Percentiles rank a stretch among this genome's conserved stretches.
These are phyloP conservation scores for Tolypocladium nubicola DNA, from an alignment of 2,329 filamentous ascomycete genomes.

Conservation along the genomic window DNA sequence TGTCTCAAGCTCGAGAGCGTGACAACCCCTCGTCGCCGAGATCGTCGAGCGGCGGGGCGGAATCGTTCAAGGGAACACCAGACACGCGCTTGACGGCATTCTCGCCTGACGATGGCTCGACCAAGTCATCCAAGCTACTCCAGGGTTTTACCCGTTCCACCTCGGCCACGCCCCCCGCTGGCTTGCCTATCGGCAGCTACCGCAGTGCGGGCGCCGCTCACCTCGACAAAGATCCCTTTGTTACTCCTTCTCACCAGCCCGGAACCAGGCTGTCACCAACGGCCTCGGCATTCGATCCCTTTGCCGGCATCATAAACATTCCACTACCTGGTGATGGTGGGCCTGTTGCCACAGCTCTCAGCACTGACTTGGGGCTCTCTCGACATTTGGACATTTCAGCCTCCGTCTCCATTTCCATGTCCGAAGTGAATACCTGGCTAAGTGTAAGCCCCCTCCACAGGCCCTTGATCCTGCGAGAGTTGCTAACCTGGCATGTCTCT, in stretches of 20 bases:
- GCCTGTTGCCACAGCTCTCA: slow-evolving; percentile 26
- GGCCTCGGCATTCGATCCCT: slow-evolving; percentile 50
- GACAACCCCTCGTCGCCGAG: slow-evolving; percentile 39
- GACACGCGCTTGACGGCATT: slow-evolving; percentile 54
- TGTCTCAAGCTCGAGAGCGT: slow-evolving; percentile 24
- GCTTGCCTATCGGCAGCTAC: slow-evolving; percentile 14
- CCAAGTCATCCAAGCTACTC: slow-evolving; percentile 29
- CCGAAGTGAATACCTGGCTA: slow-evolving; percentile 33
- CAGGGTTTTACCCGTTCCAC: slow-evolving; percentile 19
- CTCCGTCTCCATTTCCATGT: slow-evolving; percentile 14
- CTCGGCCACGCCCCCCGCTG: slow-evolving; percentile 17
- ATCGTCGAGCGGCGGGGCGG: slow-evolving; percentile 39
- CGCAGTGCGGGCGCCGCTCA: slow-evolving; percentile 9
- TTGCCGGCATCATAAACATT: slow-evolving; percentile 6
- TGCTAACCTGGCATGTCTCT: slow-evolving; percentile 4
- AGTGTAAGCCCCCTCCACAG: slow-evolving; percentile 23
- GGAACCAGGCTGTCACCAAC: slow-evolving; percentile 49
- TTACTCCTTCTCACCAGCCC: slow-evolving; percentile 25
- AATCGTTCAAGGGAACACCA: slow-evolving; percentile 52
- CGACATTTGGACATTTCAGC: slow-evolving; percentile 32
- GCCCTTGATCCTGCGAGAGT: neutral
- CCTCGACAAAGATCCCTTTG: slow-evolving; percentile 43
- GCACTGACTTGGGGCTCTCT: slow-evolving; percentile 34
- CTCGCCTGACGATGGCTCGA: slow-evolving; percentile 46
- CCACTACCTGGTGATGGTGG: slow-evolving; percentile 10